phyloP scores from a whole-genome alignment of 2,329 filamentous ascomycete genomes.

The Macroventuria anomochaeta region DNA sequence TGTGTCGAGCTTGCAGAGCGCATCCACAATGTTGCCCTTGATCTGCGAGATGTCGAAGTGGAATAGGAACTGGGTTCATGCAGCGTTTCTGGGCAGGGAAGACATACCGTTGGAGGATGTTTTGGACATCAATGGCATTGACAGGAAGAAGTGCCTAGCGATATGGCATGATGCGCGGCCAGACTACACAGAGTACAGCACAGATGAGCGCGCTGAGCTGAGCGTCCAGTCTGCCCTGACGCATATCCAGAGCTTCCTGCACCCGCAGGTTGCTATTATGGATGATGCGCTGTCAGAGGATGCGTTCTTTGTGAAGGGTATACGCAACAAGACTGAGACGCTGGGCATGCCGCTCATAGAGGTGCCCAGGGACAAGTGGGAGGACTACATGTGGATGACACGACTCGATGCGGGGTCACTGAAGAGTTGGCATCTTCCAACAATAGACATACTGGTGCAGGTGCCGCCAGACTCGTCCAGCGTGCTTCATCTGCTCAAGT shows the following conservation, averaged over 20 bases:
- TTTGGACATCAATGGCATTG: constrained; percentile 79
- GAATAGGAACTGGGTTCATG: constrained; percentile 77
- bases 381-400: constrained; percentile 77
- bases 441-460: constrained; percentile 83
- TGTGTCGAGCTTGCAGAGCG: constrained; percentile 75
- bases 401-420: constrained; percentile 77
- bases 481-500: constrained; percentile 78
- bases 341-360: constrained; percentile 72
- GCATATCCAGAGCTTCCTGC: constrained; percentile 75
- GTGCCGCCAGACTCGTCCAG: constrained; percentile 74
- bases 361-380: constrained; percentile 68
- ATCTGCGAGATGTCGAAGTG: constrained; percentile 83
- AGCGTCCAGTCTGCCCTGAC: constrained; percentile 69
- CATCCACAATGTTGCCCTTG: constrained; percentile 75
- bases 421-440: constrained; percentile 76
- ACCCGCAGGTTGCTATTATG: constrained; percentile 77
- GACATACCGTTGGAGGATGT: constrained; percentile 73
- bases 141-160: constrained; percentile 69
- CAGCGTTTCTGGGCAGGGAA: constrained; percentile 77
- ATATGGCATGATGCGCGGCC: constrained; percentile 76
- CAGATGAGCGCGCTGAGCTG: constrained; percentile 71
- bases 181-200: constrained; percentile 73
- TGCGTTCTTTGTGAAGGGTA: constrained; percentile 66
- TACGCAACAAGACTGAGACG: constrained; percentile 62
- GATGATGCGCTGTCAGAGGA: constrained; percentile 74